Evolutionary conservation across 2,329 filamentous ascomycete genomes (phyloP).

Genomic region (Curvularia verruculosa): DNA sequence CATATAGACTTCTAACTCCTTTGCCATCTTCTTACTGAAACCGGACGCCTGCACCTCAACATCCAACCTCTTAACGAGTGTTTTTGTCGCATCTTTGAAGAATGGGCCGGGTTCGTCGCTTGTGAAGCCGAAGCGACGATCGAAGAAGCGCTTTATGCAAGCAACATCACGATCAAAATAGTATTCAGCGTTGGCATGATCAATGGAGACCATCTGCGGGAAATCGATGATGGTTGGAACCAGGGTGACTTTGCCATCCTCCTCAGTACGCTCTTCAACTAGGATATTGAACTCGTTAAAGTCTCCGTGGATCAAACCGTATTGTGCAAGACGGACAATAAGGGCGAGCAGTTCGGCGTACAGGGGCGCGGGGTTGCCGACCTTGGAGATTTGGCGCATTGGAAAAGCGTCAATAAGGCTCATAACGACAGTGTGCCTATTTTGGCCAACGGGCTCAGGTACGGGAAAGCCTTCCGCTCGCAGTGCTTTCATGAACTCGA

Average conservation of each 20-base stretch:
- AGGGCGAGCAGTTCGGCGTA: slow-evolving; percentile 91
- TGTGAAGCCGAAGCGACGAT: slow-evolving; percentile 84
- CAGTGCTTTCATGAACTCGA: slow-evolving; percentile 89
- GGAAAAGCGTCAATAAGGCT: slow-evolving; percentile 90
- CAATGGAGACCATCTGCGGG: slow-evolving; percentile 96
- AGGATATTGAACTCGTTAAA: slow-evolving; percentile 99
- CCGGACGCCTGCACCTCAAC: slow-evolving; percentile 89
- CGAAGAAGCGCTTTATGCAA: slow-evolving; percentile 94
- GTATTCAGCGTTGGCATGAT: slow-evolving; percentile 91
- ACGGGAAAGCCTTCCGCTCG: slow-evolving; percentile 85
- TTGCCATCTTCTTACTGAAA: slow-evolving; percentile 96
- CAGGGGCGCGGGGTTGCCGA: slow-evolving; percentile 82
- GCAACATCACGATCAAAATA: slow-evolving; percentile 97
- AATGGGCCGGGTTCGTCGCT: slow-evolving; percentile 82
- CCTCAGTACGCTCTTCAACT: slow-evolving; percentile 71
- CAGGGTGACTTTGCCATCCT: slow-evolving; percentile 57
- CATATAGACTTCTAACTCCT: slow-evolving; percentile 91
- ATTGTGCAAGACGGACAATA: slow-evolving; percentile 80
- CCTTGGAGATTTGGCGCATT: slow-evolving; percentile 81
- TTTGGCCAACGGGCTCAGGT: slow-evolving; percentile 85
- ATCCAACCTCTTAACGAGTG: slow-evolving; percentile 74
- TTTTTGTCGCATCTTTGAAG: slow-evolving; percentile 82
- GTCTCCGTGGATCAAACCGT: slow-evolving; percentile 94
- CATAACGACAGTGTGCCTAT: slow-evolving; percentile 96
- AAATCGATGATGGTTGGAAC: slow-evolving; percentile 94